Evolutionary conservation across 345 rosid genomes (phyloP).

Genomic region (Durio zibethinus): DNA sequence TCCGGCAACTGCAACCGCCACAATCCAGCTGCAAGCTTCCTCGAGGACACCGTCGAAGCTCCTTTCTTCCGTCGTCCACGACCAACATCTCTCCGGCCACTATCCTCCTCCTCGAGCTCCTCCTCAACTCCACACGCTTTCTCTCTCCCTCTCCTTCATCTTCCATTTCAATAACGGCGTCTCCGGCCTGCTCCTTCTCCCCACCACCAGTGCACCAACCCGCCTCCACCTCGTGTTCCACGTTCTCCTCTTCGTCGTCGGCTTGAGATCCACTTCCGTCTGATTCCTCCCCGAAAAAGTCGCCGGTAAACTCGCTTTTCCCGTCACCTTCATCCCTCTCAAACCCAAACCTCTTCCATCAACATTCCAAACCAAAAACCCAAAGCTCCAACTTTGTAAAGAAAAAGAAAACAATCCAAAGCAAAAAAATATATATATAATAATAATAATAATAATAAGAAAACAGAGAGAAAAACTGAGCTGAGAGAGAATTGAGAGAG

Average conservation of each 20-base stretch:
- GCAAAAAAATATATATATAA: too few species aligned
- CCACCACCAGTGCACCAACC: conserved; percentile 39
- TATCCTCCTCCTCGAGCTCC: conserved; percentile 33
- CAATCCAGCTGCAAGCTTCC: conserved; percentile 85
- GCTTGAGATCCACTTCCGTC: conserved; percentile 53
- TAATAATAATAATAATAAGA: neutral
- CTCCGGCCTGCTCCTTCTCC: conserved; percentile 67
- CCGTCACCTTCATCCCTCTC: conserved; percentile 66
- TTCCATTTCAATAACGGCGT: conserved; percentile 84
- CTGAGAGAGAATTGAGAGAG: neutral
- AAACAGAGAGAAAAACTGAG: neutral
- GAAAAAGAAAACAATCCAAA: neutral
- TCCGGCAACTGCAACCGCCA: conserved; percentile 83
- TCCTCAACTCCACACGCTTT: conserved; percentile 27
- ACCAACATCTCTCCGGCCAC: conserved; percentile 23
- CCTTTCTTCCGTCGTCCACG: conserved; percentile 35
- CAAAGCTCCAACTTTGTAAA: neutral
- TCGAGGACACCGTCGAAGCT: conserved; percentile 49
- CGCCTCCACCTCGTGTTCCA: conserved; percentile 47
- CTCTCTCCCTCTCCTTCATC: conserved; percentile 47
- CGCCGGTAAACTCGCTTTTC: conserved; percentile 45
- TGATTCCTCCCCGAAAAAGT: conserved; percentile 33
- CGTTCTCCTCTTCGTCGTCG: conserved; percentile 43
- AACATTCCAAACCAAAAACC: neutral
- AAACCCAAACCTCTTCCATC: conserved; percentile 19